A percentile compares a stretch with the other conserved stretches of the same genome.
phyloP scores from a whole-genome alignment of 2,329 filamentous ascomycete genomes.

The Xylariaceae sp. region DNA sequence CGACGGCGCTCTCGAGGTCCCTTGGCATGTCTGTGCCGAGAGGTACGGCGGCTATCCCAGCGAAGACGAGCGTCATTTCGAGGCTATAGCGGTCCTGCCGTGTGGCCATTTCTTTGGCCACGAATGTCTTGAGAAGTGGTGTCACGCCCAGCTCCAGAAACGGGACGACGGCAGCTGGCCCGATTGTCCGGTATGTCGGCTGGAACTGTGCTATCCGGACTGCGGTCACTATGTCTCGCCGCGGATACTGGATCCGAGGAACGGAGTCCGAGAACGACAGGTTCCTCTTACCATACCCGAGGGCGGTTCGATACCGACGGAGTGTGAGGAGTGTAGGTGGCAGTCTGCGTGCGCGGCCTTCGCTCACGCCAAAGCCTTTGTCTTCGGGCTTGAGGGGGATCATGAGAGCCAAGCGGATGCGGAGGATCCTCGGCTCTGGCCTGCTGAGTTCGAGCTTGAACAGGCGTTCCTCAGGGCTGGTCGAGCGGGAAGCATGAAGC shows the following conservation, averaged over 20 bases:
- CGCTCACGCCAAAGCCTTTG: too few relatives aligned
- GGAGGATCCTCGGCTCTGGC: too few relatives aligned
- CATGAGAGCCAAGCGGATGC: too few relatives aligned
- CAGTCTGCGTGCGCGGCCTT: too few relatives aligned
- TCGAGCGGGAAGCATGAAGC: too few relatives aligned
- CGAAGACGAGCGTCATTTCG: neutral
- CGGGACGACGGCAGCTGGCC: neutral
- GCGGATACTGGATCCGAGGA: constrained; percentile 1
- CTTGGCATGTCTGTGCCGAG: neutral
- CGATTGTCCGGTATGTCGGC: constrained; percentile 16
- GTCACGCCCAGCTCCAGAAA: neutral
- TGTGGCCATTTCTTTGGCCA: constrained; percentile 19
- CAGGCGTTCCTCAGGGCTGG: too few relatives aligned
- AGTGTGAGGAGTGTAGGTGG: constrained; percentile 4
- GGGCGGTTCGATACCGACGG: constrained; percentile 1
- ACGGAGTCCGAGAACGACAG: neutral
- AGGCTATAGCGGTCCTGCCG: constrained; percentile 11
- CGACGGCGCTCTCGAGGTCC: constrained; percentile 7
- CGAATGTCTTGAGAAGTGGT: constrained; percentile 6
- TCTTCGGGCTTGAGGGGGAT: too few relatives aligned
- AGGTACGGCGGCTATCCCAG: too few relatives aligned
- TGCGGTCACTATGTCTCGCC: constrained; percentile 13
- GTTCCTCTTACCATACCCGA: constrained; percentile 14
- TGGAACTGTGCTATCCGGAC: neutral
- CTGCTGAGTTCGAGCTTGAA: too few relatives aligned